These are phyloP conservation scores for Nicotiana benthamiana DNA, from an alignment of 257 asterid genomes.

Conservation along the genomic window DNA sequence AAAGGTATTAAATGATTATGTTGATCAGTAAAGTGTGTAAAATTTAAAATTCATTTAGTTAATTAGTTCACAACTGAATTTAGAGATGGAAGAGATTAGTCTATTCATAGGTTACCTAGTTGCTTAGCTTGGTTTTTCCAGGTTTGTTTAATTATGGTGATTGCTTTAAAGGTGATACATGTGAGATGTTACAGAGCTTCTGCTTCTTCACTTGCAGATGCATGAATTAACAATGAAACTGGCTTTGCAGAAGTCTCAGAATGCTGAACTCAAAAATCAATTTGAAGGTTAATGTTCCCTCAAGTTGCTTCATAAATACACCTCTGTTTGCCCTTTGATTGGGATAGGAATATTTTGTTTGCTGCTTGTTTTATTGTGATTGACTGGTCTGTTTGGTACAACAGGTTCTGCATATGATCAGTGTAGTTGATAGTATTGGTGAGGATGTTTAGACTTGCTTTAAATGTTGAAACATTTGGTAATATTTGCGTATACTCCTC, in stretches of 20 bases:
- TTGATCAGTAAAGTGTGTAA: neutral
- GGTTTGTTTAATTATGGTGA: neutral
- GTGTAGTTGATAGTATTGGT: neutral
- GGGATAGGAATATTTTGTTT: neutral
- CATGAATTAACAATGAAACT: slow-evolving; percentile 86
- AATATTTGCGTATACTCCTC: neutral
- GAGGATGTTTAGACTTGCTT: neutral
- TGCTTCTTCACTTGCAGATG: slow-evolving; percentile 36
- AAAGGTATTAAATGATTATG: slow-evolving; percentile 45
- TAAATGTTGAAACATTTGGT: neutral
- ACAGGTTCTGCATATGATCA: neutral
- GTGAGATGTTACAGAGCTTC: neutral
- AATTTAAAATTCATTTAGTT: neutral
- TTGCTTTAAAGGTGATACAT: neutral
- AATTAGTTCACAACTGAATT: neutral
- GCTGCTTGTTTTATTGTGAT: neutral
- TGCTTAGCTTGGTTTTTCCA: neutral
- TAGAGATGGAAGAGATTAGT: neutral
- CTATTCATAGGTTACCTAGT: neutral
- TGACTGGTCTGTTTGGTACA: neutral
- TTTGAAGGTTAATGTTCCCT: slow-evolving; percentile 55
- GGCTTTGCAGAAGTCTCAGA: slow-evolving; percentile 72
- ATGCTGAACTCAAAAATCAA: slow-evolving; percentile 66
- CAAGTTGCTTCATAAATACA: neutral
- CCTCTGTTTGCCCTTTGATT: neutral